phyloP scores from a whole-genome alignment of 116 monocot genomes.

The Phalaenopsis hybrid region DNA sequence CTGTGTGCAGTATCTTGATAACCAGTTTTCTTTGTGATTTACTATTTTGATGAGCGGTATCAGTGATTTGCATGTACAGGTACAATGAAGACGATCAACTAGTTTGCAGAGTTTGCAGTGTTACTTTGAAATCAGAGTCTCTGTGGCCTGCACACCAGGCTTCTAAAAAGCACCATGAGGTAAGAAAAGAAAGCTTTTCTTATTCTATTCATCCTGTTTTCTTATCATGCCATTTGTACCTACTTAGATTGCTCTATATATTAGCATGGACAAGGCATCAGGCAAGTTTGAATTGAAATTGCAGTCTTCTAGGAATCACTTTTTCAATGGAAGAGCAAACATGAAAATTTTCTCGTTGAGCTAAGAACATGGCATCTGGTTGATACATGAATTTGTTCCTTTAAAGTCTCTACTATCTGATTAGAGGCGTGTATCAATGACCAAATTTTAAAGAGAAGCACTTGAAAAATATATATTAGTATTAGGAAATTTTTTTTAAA shows the following conservation, averaged over 20 bases:
- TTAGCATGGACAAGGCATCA: neutral
- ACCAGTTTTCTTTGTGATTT: neutral
- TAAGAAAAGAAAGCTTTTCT: slow-evolving; percentile 13
- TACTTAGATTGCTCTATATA: neutral
- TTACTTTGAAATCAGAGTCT: slow-evolving; percentile 78
- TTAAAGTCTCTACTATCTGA: neutral
- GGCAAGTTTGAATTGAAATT: neutral
- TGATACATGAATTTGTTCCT: neutral
- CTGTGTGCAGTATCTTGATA: neutral
- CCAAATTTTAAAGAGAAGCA: no score
- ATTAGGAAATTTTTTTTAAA: no score
- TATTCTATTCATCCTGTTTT: neutral
- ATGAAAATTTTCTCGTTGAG: neutral
- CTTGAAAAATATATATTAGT: no score
- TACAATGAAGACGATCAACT: slow-evolving; percentile 88
- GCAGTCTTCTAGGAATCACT: neutral
- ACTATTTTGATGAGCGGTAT: neutral
- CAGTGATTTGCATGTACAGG: slow-evolving; percentile 19
- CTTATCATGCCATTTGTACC: neutral
- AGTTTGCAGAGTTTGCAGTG: slow-evolving; percentile 83
- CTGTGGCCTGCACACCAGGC: slow-evolving; percentile 82
- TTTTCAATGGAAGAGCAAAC: neutral
- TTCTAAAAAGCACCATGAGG: slow-evolving; percentile 91
- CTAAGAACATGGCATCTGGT: neutral
- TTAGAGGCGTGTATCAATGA: no score